Evolutionary conservation across 306 rosid species (phyloP).

Genomic region (Quercus agrifolia): DNA sequence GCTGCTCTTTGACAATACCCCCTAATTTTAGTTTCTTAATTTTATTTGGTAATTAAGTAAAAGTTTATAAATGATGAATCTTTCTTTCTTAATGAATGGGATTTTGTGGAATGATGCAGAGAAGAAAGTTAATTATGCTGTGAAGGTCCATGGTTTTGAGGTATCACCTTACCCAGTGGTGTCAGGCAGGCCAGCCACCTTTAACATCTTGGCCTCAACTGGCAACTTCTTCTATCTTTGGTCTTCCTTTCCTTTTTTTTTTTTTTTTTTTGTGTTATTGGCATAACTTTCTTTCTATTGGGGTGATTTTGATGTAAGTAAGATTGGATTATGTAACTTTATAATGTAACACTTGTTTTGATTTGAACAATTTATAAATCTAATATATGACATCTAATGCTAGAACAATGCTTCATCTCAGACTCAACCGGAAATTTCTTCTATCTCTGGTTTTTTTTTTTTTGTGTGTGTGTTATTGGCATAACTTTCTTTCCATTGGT

Average conservation of each 20-base stretch:
- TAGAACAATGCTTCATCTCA: too few relatives aligned
- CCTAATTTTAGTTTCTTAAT: not conserved
- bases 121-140: constrained; percentile 52
- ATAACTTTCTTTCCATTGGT: too few relatives aligned
- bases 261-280: too few relatives aligned
- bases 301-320: not conserved
- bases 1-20: too few relatives aligned
- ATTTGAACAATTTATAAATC: not conserved
- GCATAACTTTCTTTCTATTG: not conserved
- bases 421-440: too few relatives aligned
- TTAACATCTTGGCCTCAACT: constrained; percentile 69
- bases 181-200: constrained; percentile 61
- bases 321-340: not conserved
- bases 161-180: constrained; percentile 64
- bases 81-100: constrained; percentile 7
- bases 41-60: not conserved
- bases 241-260: rapidly evolving
- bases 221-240: constrained; percentile 30
- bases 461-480: too few relatives aligned
- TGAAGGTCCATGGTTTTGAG: constrained; percentile 59
- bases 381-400: too few relatives aligned
- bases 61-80: not conserved
- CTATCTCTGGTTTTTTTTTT: too few relatives aligned
- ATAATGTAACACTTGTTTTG: not conserved
- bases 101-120: constrained; percentile 32